A percentile compares a stretch with the other conserved stretches of the same genome.
These are phyloP conservation scores for Globisporangium okanoganense DNA, from an alignment of 352 stramenopile genomes.

Conservation along the genomic window DNA sequence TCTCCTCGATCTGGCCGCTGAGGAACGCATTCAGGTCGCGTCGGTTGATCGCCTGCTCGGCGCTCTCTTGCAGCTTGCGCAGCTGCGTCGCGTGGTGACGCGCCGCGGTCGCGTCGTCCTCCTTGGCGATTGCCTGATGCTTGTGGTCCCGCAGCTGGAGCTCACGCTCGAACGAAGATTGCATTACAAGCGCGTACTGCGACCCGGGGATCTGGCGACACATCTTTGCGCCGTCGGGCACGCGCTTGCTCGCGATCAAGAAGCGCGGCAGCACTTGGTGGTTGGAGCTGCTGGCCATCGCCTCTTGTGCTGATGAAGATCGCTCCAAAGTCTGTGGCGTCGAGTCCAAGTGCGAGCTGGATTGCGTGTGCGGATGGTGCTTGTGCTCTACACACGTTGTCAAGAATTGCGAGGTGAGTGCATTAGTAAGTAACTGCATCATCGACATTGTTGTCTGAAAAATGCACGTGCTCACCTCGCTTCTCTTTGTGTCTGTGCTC, in stretches of 20 bases:
- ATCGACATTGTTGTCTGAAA: background rate
- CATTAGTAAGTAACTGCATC: background rate
- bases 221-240: slow-evolving; percentile 14
- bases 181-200: slow-evolving; percentile 24
- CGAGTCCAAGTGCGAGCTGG: background rate
- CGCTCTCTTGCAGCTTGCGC: slow-evolving; percentile 34
- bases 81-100: slow-evolving; percentile 33
- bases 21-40: slow-evolving; percentile 51
- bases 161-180: slow-evolving; percentile 30
- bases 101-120: slow-evolving; percentile 24
- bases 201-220: slow-evolving; percentile 15
- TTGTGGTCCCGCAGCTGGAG: slow-evolving; percentile 16
- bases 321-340: background rate
- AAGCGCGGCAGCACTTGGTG: slow-evolving; percentile 48
- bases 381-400: slow-evolving; percentile 2
- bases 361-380: slow-evolving; percentile 1
- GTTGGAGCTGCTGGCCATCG: background rate
- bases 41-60: slow-evolving; percentile 30
- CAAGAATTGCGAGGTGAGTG: background rate
- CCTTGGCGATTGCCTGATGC: background rate
- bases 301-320: background rate
- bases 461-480: background rate
- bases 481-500: slow-evolving; percentile 7
- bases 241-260: slow-evolving; percentile 27
- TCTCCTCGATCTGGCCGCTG: slow-evolving; percentile 42